Evolutionary conservation across 441 rosid species (phyloP), one percentile per base, ranked within the genome.

Genomic region (Raphanus hybrid): DNA sequence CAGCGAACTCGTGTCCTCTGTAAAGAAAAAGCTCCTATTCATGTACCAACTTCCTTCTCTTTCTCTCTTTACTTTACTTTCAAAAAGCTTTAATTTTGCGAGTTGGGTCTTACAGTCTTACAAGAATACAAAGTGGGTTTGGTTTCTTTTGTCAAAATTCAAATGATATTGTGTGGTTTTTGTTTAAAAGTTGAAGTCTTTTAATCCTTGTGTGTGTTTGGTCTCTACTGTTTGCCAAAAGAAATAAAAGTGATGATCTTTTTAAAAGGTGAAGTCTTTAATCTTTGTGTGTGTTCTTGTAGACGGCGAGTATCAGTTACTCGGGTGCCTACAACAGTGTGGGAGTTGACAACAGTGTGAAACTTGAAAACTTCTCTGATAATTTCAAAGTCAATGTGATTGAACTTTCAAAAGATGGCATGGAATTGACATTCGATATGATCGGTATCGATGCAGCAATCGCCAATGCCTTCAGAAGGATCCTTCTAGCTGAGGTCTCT

Each of bases 401-500:
- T 0, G 1, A 54, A 15, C 3, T 54, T 15, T 54, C 59, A 54
- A 7, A 54, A 54, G 59, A 54, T 15, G 59, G 59, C 23, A 54
- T 15, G 23, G 59, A 54, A 15, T 15, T 54, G 59, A 8, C 8
- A 11, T 91, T 93, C 50, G 99, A 93, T 79, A 83, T 93, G 92
- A 81, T 91, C 7, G 98, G 99, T 77, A 86, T 93, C n/a, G 90
- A 90, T 85, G 86, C 95, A 26, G 75, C 99, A 0, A 69, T 96
- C 64, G 97, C 98, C 70, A 93, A 96, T 83, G 94, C 98, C 0
- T 92, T 96, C 79, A 82, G 98, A 74, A 90, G 99, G 82, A 90
- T 96, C 55, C 96, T 96, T 73, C 84, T 93, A 78, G 84, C 98
- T 52, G 99, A 96, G 97, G 99, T 93, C n/a, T 93, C 29, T n/a